Base-by-base conservation (phyloP, 371 early-diverging fungal genomes). In the Nosema muscidifuracis region DNA sequence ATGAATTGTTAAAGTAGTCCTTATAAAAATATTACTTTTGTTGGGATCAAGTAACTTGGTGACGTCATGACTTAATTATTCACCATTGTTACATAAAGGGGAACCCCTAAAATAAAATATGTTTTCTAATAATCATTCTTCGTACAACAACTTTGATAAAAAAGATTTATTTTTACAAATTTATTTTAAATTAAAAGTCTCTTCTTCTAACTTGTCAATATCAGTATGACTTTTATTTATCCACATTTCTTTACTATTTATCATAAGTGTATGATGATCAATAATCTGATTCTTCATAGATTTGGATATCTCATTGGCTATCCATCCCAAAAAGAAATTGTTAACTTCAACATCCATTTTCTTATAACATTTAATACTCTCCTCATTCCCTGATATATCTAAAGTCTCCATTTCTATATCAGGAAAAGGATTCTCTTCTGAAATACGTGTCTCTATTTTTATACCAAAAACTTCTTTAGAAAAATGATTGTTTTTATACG, bases 241-340 rank as follows among this genome's bases (percentile, higher is more conserved):
- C 84, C 84, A 84, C 26, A 82, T 76, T 7, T 77, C 72, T 40
- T 77, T 63, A 33, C 56, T 67, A 24, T 74, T 71, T 24, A 83
- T 47, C 31, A 84, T 56, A 33, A 76, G 50, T 44, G 80, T 74
- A 36, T 83, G 81, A 15, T 74, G 50, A 22, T 67, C 65, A n/a
- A 74, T 40, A 42, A 81, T 67, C n/a, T 80, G 42, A 13, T 78
- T 72, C 28, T 65, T 24, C 40, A 83, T 58, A 24, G 58, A 30
- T 44, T 72, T 71, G 3, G 73, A 66, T 18, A 81, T 65, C 36
- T 80, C 78, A 20, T 76, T 69, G 13, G 79, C 70, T 44, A 81
- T 67, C 75, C 77, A 73, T 28, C 80, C 80, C 38, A 80, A 60
- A 40, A 79, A 63, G n/a, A 71, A 75, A 6, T 57, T 50, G 57